Base-by-base conservation (phyloP, 2,329 filamentous ascomycete species). In the Orbilia ellipsospora region DNA sequence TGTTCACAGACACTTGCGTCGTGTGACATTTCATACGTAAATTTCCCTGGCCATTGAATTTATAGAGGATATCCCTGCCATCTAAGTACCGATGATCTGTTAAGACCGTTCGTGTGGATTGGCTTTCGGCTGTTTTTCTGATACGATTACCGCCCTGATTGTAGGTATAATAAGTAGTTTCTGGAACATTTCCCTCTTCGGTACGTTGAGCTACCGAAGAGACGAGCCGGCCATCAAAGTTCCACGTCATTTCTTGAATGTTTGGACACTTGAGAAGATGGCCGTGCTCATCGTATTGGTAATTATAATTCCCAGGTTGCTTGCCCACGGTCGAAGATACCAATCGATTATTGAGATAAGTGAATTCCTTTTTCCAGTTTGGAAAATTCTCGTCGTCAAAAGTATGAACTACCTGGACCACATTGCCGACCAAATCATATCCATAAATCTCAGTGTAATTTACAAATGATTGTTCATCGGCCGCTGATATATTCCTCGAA, bases 101-200 rank as follows among this genome's bases (percentile, higher is more conserved):
- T 18, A 51, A 16, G 16, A 13, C 36, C 16, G 23, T 26, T 26
- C 45, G 45, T 13, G 52, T 44, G 20, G 4, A 40, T 40, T 40
- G 48, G 44, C 20, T 48, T 64, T 78, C 78, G 12, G 65, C 78
- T 8, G 78, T 63, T 44, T 79, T 79, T 10, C 78, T 69, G n/a
- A 77, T 56, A 0, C 77, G 77, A 12, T 26, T 36, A 0, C 78
- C 78, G 1, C 16, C 13, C 7, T 31, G 15, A 45, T 67, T 50
- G 60, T 78, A 79, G 7, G 67, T 52, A 61, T 79, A 79, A 23
- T 65, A 78, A 0, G 77, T 69, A 6, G 67, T 78, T 16, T 78
- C 66, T 20, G 77, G 73, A 31, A 31, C 28, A 2, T 48, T 64
- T 6, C 57, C 63, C 4, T 20, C n/a, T 5, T 73, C 72, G 6